Evolutionary conservation across 176 grass and related monocot species (phyloP).

Genomic region (Carex cristatella): DNA sequence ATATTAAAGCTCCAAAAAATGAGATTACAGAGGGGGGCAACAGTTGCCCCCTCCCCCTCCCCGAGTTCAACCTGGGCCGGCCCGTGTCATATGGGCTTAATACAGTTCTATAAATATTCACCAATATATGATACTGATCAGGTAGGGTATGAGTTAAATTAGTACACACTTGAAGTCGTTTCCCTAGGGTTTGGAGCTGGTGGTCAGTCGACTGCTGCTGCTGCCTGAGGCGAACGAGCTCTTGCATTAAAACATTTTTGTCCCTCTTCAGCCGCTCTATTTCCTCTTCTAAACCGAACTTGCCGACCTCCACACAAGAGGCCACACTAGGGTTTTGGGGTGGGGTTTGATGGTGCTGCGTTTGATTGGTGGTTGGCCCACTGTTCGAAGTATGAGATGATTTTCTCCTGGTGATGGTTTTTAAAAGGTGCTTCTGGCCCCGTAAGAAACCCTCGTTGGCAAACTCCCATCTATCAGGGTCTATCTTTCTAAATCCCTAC

Average conservation of each 20-base stretch:
- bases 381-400: slow-evolving; percentile 33
- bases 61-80: too few relatives aligned
- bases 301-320: slow-evolving; percentile 86
- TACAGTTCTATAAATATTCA: background rate
- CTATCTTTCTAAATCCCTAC: slow-evolving; percentile 97
- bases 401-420: slow-evolving; percentile 88
- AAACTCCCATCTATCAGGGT: slow-evolving; percentile 98
- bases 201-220: slow-evolving; percentile 83
- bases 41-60: too few relatives aligned
- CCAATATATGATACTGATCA: background rate
- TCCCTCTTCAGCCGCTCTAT: slow-evolving; percentile 88
- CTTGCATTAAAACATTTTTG: slow-evolving; percentile 97
- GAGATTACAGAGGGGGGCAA: background rate
- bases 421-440: slow-evolving; percentile 82
- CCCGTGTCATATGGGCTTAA: background rate
- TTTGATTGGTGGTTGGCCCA: background rate
- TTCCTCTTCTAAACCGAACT: slow-evolving; percentile 92
- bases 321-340: slow-evolving; percentile 56
- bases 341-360: slow-evolving; percentile 50
- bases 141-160: background rate
- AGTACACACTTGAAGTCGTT: slow-evolving; percentile 45
- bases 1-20: background rate
- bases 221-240: slow-evolving; percentile 76
- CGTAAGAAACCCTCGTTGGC: slow-evolving; percentile 94
- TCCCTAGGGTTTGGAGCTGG: slow-evolving; percentile 76